Evolutionary conservation across 148 eudicot species (phyloP).

Genomic region (Diospyros lotus): DNA sequence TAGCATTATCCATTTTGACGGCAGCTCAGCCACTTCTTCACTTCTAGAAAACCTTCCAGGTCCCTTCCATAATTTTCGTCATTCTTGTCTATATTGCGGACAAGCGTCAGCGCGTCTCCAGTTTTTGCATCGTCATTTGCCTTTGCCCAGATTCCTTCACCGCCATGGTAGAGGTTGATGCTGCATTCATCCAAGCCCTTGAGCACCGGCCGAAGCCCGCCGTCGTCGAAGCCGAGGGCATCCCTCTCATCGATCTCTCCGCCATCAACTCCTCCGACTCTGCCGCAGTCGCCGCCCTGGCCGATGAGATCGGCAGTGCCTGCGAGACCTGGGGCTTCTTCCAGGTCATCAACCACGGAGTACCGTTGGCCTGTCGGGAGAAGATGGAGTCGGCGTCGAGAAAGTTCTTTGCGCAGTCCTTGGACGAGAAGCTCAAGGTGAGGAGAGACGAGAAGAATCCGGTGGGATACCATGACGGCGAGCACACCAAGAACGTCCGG

Average conservation of each 20-base stretch:
- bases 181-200: slow-evolving; percentile 46
- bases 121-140: too few relatives aligned
- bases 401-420: slow-evolving; percentile 33
- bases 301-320: slow-evolving; percentile 35
- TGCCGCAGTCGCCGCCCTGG: not conserved
- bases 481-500: slow-evolving; percentile 57
- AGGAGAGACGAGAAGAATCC: slow-evolving; percentile 39
- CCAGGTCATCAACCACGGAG: slow-evolving; percentile 52
- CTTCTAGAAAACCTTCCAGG: too few relatives aligned
- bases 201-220: slow-evolving; percentile 41
- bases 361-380: slow-evolving; percentile 26
- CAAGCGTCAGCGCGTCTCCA: too few relatives aligned
- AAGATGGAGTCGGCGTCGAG: slow-evolving; percentile 19
- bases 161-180: slow-evolving; percentile 17
- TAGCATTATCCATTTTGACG: too few relatives aligned
- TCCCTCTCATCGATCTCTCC: slow-evolving; percentile 51
- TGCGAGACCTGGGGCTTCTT: slow-evolving; percentile 54
- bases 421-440: slow-evolving; percentile 47
- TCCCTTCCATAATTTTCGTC: too few relatives aligned
- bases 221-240: slow-evolving; percentile 31
- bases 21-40: too few relatives aligned
- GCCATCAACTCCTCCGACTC: slow-evolving; percentile 12
- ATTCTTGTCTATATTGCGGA: too few relatives aligned
- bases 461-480: slow-evolving; percentile 41
- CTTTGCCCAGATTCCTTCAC: not conserved